These are phyloP conservation scores for Auriscalpium orientale DNA, from an alignment of 768 basidiomycete species.

Conservation along the genomic window DNA sequence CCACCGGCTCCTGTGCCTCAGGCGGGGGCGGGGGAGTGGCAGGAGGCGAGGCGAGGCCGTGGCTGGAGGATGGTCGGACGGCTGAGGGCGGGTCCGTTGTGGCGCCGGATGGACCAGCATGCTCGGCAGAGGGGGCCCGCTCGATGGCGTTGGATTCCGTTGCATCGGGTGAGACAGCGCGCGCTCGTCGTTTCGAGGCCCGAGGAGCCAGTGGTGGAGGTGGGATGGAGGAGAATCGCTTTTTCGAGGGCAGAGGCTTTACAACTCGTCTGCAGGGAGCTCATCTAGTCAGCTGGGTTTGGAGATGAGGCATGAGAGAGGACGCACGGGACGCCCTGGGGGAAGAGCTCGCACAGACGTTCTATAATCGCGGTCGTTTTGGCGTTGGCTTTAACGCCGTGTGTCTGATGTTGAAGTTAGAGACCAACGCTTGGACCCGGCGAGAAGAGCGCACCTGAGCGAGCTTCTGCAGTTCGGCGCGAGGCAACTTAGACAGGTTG, in stretches of 20 bases:
- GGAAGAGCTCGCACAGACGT: slow-evolving; percentile 20
- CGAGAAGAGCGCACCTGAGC: not conserved
- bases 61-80: not conserved
- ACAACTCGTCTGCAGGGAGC: not conserved
- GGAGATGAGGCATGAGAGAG: not conserved
- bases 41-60: not conserved
- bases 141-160: no score
- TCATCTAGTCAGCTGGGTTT: not conserved
- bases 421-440: not conserved
- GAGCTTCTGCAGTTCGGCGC: not conserved
- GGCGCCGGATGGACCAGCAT: not conserved
- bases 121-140: no score
- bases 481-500: not conserved
- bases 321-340: slow-evolving; percentile 10
- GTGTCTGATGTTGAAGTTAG: slow-evolving; percentile 13
- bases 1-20: not conserved
- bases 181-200: not conserved
- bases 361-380: slow-evolving; percentile 24
- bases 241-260: not conserved
- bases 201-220: not conserved
- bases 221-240: not conserved
- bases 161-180: not conserved
- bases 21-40: not conserved
- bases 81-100: not conserved
- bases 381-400: slow-evolving; percentile 19